A percentile compares a stretch with the other conserved stretches of the same genome.
Evolutionary conservation across 2,329 filamentous ascomycete genomes (phyloP).

Genomic region (Penicillium freii): DNA sequence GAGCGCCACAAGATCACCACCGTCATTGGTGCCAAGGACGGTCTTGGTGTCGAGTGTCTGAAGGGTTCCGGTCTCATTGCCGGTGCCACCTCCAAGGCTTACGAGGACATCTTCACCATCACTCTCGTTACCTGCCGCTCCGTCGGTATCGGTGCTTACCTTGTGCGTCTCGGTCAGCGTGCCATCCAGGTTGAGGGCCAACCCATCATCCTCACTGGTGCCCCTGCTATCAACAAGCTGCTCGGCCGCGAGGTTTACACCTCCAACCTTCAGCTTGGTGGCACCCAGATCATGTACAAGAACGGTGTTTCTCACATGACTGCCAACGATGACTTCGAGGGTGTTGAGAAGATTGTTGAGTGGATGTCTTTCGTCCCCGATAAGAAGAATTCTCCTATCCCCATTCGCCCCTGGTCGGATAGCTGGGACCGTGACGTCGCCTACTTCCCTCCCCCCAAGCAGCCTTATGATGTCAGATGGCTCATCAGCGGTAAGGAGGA

Average conservation of each 20-base stretch:
- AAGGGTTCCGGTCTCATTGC: slow-evolving; percentile 97
- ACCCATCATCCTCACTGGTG: slow-evolving; percentile 97
- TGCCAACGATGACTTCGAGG: slow-evolving; percentile 93
- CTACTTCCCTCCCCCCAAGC: slow-evolving; percentile 75
- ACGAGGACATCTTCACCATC: slow-evolving; percentile 98
- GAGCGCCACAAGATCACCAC: slow-evolving; percentile 91
- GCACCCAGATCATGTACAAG: slow-evolving; percentile 99
- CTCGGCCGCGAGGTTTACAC: slow-evolving; percentile 98
- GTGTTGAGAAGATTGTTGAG: slow-evolving; percentile 95
- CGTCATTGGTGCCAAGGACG: slow-evolving; percentile 88
- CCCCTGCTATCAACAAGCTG: slow-evolving; percentile 95
- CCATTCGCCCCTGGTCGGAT: slow-evolving; percentile 83
- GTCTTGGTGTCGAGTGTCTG: slow-evolving; percentile 95
- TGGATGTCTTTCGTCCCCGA: slow-evolving; percentile 98
- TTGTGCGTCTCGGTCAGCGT: slow-evolving; percentile 96
- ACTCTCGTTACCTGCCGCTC: slow-evolving; percentile 97
- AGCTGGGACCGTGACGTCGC: slow-evolving; percentile 89
- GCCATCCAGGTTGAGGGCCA: slow-evolving; percentile 98
- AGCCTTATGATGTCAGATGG: slow-evolving; percentile 89
- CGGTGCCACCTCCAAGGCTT: slow-evolving; percentile 92
- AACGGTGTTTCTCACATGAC: slow-evolving; percentile 99
- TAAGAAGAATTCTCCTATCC: slow-evolving; percentile 87
- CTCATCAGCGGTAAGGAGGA: slow-evolving; percentile 86
- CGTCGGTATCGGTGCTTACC: slow-evolving; percentile 98
- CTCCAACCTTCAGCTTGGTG: slow-evolving; percentile 97